Conservation (phyloP, 2,329 filamentous ascomycete genomes). For the Epichloe gansuensis region DNA sequence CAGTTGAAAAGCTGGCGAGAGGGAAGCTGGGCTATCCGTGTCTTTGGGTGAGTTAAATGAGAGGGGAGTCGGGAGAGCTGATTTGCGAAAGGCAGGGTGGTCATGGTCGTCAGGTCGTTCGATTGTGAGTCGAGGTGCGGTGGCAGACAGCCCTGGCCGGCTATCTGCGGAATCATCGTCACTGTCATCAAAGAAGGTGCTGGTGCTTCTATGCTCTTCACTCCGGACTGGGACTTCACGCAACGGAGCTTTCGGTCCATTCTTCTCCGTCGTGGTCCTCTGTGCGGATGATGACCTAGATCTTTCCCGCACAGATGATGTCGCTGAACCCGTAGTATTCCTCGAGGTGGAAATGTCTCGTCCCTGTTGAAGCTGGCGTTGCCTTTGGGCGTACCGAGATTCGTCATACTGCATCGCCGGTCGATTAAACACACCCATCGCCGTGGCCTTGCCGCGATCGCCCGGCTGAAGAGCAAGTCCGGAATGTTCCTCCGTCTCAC, state of each 20-base stretch:
- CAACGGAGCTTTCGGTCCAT: conserved; percentile 13
- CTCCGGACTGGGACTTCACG: conserved; percentile 21
- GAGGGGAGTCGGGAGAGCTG: conserved; percentile 31
- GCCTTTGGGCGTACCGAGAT: conserved; percentile 68
- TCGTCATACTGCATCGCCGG: conserved; percentile 70
- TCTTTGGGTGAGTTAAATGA: conserved; percentile 18
- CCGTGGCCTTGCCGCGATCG: conserved; percentile 72
- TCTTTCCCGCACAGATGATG: conserved; percentile 25
- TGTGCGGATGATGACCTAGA: conserved; percentile 35
- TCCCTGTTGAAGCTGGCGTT: conserved; percentile 67
- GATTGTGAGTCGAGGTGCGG: conserved; percentile 24
- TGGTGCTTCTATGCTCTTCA: conserved; percentile 13
- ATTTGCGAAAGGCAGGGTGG: conserved; percentile 40
- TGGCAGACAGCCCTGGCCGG: conserved; percentile 3
- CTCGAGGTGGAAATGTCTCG: conserved; percentile 46
- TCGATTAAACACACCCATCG: conserved; percentile 51
- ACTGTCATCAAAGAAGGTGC: conserved; percentile 34
- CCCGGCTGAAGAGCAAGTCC: conserved; percentile 56
- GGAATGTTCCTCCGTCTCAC: conserved; percentile 56
- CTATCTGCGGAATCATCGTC: conserved; percentile 20
- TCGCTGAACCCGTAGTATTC: conserved; percentile 32
- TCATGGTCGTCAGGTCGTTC: conserved; percentile 39
- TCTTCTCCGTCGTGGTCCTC: conserved; percentile 21
- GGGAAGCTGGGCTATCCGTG: conserved; percentile 15
- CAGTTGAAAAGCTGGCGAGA: conserved; percentile 7